Conservation (phyloP, 805 yeast species). For the Hanseniaspora mollemarum region DNA sequence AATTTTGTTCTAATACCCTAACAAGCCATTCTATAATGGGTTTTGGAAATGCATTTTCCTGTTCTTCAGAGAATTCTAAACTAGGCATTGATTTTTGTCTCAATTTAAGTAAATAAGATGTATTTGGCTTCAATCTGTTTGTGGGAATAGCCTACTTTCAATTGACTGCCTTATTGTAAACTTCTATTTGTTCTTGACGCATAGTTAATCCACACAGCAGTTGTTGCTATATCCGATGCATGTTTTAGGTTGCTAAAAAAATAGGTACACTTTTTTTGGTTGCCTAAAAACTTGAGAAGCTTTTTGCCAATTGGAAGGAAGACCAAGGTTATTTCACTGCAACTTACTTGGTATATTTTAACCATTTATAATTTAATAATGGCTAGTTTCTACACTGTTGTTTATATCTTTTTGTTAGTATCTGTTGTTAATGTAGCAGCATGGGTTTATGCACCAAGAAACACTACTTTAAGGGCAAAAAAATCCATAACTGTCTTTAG, state of each 20-base stretch:
- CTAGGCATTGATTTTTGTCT: constrained; percentile 1
- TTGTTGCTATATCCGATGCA: background rate
- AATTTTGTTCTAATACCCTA: constrained; percentile 41
- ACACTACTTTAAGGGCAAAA: constrained; percentile 21
- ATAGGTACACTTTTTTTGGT: background rate
- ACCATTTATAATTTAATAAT: background rate
- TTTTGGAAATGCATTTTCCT: constrained; percentile 26
- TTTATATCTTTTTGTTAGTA: constrained; percentile 50
- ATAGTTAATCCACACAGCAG: too few relatives aligned
- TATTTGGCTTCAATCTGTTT: too few relatives aligned
- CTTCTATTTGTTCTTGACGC: too few relatives aligned
- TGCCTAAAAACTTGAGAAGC: background rate
- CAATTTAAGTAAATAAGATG: too few relatives aligned
- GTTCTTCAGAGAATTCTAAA: background rate
- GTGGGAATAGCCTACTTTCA: too few relatives aligned
- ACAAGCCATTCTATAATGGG: constrained; percentile 48
- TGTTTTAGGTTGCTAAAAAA: too few relatives aligned
- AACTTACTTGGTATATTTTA: too few relatives aligned
- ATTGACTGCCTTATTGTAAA: too few relatives aligned
- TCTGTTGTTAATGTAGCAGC: constrained; percentile 50
- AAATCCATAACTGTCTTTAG: constrained; percentile 61
- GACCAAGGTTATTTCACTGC: too few relatives aligned
- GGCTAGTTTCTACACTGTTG: constrained; percentile 48
- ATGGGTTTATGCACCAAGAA: constrained; percentile 80
- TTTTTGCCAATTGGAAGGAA: too few relatives aligned